Evolutionary conservation across 1,284 basidiomycete genomes (phyloP), one percentile per base, ranked within the genome.

Genomic region (Fomitopsis schrenkii): DNA sequence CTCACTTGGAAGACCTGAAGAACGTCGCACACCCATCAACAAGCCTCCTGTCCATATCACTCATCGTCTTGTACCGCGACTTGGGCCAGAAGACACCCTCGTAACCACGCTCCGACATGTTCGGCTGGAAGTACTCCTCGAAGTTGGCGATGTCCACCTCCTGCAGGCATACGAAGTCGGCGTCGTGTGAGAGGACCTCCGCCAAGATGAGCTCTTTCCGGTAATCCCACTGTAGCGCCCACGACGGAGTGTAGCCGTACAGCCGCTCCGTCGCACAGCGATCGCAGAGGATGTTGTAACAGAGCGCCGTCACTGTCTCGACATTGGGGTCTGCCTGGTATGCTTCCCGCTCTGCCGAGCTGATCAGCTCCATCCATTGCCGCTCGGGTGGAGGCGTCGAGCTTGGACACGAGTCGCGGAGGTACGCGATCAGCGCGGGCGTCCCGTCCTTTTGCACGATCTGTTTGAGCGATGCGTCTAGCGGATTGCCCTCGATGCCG

Each of bases 1-100:
- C 92, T 73, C 70, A 95, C 94, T 91, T 93, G 71, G 87, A 82
- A 63, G 86, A 79, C 80, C 96, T 97, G 87, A 89, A 98, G 79
- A 99, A 99, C 35, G 86, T 98, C 5, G 97, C 97, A 81, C 96
- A 97, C 15, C 97, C 97, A 77, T 99, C 97, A 38, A 99, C 97
- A 71, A 86, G 80, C 65, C 91, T 84, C 70, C 90, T 85, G 76
- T 98, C 96, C 50, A 90, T 82, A 63, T 93, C 90, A 61, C 85
- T 86, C 95, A 98, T 97, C 38, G 93, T 98, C 79, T 94, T 90
- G 69, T 94, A 95, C 66, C 96, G 83, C 57, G 93, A 91, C 78
- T 97, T 97, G n/a, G 95, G 92, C 81, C 91, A 96, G 75, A 91
- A 95, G 17, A 95, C 86, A 15, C 97, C 95, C 64, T 95, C 93